Base-by-base conservation (phyloP, 305 asterid species). In the Solanum aculeatissimum region DNA sequence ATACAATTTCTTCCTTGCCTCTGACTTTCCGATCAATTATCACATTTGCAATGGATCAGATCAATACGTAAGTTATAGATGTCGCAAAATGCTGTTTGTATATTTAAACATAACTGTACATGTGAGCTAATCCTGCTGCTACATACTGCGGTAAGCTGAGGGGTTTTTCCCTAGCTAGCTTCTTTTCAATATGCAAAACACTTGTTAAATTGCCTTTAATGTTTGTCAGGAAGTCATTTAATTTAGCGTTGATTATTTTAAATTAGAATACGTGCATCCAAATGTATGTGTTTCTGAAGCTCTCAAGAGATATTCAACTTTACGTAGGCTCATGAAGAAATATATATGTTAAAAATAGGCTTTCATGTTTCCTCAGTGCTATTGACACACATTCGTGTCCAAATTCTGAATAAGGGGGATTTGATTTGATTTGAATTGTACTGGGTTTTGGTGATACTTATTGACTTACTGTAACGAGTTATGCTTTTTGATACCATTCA, bases 1-100 rank as follows among this genome's bases (percentile, higher is more conserved):
- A 95, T 89, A 84, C 97, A 70, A 97, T 97, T 85, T 95, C 99
- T 54, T 93, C 93, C 47, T 87, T 94, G 94, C 99, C 99, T 88
- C 89, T 97, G 87, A 94, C 91, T 71, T 95, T 95, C 90, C 97
- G 97, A 68, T 88, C 98, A 80, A 84, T 95, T 80, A 90, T 95
- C 92, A 88, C 89, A 86, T 91, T 95, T 55, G 98, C 96, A 85
- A 93, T 95, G 94, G 98, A 94, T 89, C 98, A 93, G 90, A 95
- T 95, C 86, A 92, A 93, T 79, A 84, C 66, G 99, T 97, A 89
- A 91, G 99, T 90, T 85, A 77, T 5, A 29, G 4, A 51, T 77
- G 29, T 10, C 19, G 4, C 47, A 29, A 49, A 29, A 23, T 47
- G 25, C 42, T 74, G 42, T 74, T 14, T 25, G 42, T 15, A 9